Base-by-base conservation (phyloP, 1,139 yeast genomes). In the Suhomyces yuchorum region DNA sequence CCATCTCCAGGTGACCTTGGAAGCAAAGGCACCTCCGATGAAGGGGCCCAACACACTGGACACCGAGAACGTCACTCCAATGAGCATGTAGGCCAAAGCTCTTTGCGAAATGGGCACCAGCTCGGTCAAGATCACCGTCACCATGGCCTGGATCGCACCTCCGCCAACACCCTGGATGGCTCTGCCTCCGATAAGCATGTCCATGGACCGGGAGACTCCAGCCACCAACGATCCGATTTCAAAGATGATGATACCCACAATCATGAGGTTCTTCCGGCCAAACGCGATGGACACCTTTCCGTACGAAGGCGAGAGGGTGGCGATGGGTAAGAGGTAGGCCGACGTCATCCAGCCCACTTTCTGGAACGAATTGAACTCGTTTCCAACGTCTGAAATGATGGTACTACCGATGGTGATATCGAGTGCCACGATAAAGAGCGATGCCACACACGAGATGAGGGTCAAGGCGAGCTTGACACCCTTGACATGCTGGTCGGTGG, bases 91-190 rank as follows among this genome's bases (percentile, higher is more conserved):
- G 34, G 78, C 68, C 49, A 81, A 57, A 0, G 88, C 77, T 43
- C 92, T 69, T 55, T 73, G 74, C n/a, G 78, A 69, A 9, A 84
- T 77, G 1, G 87, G 82, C 0, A 83, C 84, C 12, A 81, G 64
- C 54, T 85, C 90, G 4, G 86, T 76, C 19, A 81, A 68, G 42
- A 85, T 79, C 33, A 85, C 80, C 49, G 78, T 72, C 9, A 78
- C 81, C 70, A 85, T 68, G 1, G 84, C 73, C 54, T 81, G 82
- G 37, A 85, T 75, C 8, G 88, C 88, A 35, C 89, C 87, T 8
- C 86, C 92, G 14, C 93, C 95, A 42, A 82, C 59, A 47, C 95
- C 95, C 45, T 85, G 84, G 32, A 87, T 67, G 6, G 83, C 84
- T 56, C 93, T 73, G 1, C 90, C 92, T 1, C 82, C 89, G 51